Evolutionary conservation across 768 basidiomycete species (phyloP).

Genomic region (Boletellus emodensis): DNA sequence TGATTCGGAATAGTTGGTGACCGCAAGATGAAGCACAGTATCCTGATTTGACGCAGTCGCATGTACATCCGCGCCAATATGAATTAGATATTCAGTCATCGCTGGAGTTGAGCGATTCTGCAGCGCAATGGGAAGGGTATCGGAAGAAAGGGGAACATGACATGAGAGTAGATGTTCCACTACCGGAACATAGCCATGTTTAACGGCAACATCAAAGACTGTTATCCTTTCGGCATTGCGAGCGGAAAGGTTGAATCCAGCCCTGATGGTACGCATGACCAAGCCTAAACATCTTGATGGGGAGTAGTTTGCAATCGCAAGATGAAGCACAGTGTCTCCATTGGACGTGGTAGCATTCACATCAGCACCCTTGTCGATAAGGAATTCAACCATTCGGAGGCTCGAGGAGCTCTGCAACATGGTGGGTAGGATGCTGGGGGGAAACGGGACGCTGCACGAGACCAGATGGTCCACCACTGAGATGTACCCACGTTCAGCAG

Average conservation of each 20-base stretch:
- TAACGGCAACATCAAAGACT: neutral
- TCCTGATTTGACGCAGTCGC: neutral
- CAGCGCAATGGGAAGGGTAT: neutral
- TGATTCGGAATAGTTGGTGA: neutral
- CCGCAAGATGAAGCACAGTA: neutral
- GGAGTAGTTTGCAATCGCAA: no score
- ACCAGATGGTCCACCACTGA: neutral
- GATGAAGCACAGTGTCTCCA: no score
- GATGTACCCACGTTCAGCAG: neutral
- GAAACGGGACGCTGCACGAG: neutral
- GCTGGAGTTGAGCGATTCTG: neutral
- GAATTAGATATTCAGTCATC: neutral
- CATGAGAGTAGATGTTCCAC: neutral
- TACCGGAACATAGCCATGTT: neutral
- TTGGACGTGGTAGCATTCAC: no score
- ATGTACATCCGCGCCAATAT: neutral
- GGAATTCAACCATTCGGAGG: neutral
- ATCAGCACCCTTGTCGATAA: neutral
- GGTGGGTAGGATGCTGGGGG: neutral
- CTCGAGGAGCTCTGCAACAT: neutral
- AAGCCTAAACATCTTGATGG: no score
- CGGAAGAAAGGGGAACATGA: neutral
- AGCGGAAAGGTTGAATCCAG: no score
- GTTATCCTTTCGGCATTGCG: no score
- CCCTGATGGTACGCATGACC: no score